phyloP scores from a whole-genome alignment of 2,329 filamentous ascomycete species.

The Chalara sp. region DNA sequence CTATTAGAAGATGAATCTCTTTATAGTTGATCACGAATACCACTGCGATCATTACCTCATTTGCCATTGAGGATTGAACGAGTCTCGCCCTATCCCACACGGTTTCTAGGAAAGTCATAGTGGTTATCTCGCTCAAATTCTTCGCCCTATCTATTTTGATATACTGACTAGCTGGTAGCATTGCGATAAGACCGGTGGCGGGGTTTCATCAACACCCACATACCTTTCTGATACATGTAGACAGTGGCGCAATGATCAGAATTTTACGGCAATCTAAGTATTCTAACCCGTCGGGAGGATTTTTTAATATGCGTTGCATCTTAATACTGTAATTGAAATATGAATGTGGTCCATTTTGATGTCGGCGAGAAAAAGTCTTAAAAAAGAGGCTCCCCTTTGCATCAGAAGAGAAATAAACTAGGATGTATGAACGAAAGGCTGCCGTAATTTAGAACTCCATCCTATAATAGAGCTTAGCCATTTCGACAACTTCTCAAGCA shows the following conservation, averaged over 20 bases:
- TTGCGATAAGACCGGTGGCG: conserved; percentile 16
- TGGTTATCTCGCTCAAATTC: conserved; percentile 21
- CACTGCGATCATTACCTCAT: conserved; percentile 27
- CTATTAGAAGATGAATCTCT: conserved; percentile 8
- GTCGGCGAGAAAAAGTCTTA: too few relatives aligned
- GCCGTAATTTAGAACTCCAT: too few relatives aligned
- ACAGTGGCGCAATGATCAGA: not conserved
- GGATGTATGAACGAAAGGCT: too few relatives aligned
- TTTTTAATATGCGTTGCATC: too few relatives aligned
- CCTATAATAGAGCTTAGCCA: too few relatives aligned
- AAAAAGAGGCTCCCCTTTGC: too few relatives aligned
- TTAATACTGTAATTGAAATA: too few relatives aligned
- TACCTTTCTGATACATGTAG: not conserved
- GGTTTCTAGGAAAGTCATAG: conserved; percentile 22
- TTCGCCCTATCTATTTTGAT: conserved; percentile 6
- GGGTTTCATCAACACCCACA: conserved; percentile 14
- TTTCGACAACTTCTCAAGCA: too few relatives aligned
- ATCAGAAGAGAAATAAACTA: too few relatives aligned
- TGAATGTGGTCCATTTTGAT: too few relatives aligned
- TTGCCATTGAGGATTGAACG: conserved; percentile 28
- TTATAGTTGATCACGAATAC: conserved; percentile 25
- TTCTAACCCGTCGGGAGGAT: not conserved
- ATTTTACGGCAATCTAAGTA: not conserved
- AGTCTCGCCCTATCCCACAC: conserved; percentile 23
- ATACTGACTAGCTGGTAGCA: conserved; percentile 1